Conservation (phyloP, 805 yeast species). For the Hemisphaericaspora nanyangensis region DNA sequence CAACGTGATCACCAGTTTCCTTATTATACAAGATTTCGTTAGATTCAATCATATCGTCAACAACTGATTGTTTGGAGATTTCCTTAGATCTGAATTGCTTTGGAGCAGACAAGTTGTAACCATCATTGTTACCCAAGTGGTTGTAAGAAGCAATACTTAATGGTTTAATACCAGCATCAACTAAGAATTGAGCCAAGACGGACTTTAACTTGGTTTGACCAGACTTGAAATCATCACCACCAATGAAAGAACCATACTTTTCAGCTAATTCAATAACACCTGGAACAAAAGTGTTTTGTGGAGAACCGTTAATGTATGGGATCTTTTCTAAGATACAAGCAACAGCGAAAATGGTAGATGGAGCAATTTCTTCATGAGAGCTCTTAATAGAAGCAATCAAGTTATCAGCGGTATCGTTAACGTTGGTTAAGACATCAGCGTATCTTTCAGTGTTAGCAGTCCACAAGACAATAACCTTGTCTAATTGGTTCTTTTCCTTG, state of each 20-base stretch:
- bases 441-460: constrained; percentile 97
- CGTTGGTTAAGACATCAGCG: constrained; percentile 70
- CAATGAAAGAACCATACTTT: constrained; percentile 68
- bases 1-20: constrained; percentile 71
- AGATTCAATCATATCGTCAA: constrained; percentile 89
- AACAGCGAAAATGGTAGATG: constrained; percentile 91
- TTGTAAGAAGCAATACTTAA: constrained; percentile 92
- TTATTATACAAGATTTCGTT: constrained; percentile 82
- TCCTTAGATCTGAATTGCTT: constrained; percentile 94
- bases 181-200: constrained; percentile 92
- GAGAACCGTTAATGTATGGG: constrained; percentile 94
- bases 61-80: constrained; percentile 87
- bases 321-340: constrained; percentile 85
- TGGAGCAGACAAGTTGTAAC: constrained; percentile 86
- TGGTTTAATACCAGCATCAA: constrained; percentile 96
- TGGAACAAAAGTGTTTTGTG: constrained; percentile 96
- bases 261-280: constrained; percentile 92
- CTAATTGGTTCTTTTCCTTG: constrained; percentile 67
- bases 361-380: constrained; percentile 82
- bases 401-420: constrained; percentile 86
- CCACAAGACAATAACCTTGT: constrained; percentile 89
- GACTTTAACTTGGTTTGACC: constrained; percentile 96
- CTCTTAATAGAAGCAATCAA: constrained; percentile 67
- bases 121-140: constrained; percentile 96
- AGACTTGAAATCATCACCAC: constrained; percentile 96